Evolutionary conservation across 495 filamentous ascomycete genomes (phyloP), one percentile per base, ranked within the genome.

Genomic region (Aspergillus conjunctus): DNA sequence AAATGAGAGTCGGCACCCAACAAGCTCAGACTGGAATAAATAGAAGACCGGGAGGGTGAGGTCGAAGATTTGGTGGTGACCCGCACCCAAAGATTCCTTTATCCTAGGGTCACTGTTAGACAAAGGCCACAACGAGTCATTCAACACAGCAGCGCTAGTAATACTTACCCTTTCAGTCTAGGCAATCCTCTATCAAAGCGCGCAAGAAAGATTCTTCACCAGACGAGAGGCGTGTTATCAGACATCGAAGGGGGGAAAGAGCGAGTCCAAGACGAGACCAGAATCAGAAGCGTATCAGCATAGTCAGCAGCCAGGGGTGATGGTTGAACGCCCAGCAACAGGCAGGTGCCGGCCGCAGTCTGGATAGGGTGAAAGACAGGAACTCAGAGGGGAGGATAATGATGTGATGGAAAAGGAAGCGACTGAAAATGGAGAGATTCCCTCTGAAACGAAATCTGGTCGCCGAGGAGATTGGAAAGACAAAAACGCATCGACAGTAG

Each of bases 221-320:
- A 43, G 15, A 49, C 37, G 55, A 51, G 48, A 54, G 26, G 49
- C 26, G 56, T 51, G 12, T 9, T 49, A 56, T 57, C 51, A 34
- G 51, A 59, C 55, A 65, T 65, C 34, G 50, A n/a, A n/a, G n/a
- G 50, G 32, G 50, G 56, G 30, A 56, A 46, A n/a, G 21, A 48
- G 31, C 7, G 50, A 59, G 57, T 49, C 44, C 48, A 57, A 56
- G 44, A 45, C 52, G 43, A 56, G 34, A 41, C 57, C 46, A 59
- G 52, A 51, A 57, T 66, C 56, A 66, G 56, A 50, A 54, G 59
- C 49, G 49, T 59, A 49, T 58, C 56, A 52, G 58, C 64, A 66
- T 63, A 26, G 46, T 64, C 61, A 48, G 43, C 50, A 51, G 58
- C 22, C 44, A 56, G 46, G 54, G 51, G 58, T 43, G 34, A 46